Conservation (phyloP, 1,284 basidiomycete genomes). For the Gomphus bonarii region DNA sequence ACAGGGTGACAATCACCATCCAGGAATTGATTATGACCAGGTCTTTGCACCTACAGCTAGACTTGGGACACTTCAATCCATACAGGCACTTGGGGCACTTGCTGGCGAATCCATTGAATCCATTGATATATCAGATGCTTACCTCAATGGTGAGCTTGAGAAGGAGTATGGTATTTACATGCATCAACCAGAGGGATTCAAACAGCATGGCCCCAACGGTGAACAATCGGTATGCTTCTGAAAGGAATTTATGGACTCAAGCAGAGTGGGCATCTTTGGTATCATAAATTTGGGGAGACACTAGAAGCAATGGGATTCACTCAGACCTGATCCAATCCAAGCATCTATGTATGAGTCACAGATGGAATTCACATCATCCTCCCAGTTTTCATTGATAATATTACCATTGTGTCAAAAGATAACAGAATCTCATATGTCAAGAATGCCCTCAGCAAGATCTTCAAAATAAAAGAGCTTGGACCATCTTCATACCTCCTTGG, state of each 20-base stretch:
- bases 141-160: too few relatives aligned
- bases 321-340: not conserved
- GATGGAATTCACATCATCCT: not conserved
- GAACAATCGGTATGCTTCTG: too few relatives aligned
- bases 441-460: too few relatives aligned
- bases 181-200: not conserved
- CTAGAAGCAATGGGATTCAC: not conserved
- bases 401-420: conserved; percentile 27
- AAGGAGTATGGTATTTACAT: not conserved
- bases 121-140: too few relatives aligned
- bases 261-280: conserved; percentile 11
- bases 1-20: not conserved
- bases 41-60: not conserved
- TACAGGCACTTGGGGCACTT: not conserved
- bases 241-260: conserved; percentile 11
- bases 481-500: too few relatives aligned
- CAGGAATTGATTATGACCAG: not conserved
- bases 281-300: not conserved
- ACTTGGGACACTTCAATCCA: not conserved
- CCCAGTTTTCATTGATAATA: conserved; percentile 27
- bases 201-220: too few relatives aligned
- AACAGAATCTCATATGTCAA: too few relatives aligned
- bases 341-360: not conserved
- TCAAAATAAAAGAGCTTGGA: too few relatives aligned
- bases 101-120: too few relatives aligned